Evolutionary conservation across 768 basidiomycete genomes (phyloP).

Genomic region (Mycena vitilis): DNA sequence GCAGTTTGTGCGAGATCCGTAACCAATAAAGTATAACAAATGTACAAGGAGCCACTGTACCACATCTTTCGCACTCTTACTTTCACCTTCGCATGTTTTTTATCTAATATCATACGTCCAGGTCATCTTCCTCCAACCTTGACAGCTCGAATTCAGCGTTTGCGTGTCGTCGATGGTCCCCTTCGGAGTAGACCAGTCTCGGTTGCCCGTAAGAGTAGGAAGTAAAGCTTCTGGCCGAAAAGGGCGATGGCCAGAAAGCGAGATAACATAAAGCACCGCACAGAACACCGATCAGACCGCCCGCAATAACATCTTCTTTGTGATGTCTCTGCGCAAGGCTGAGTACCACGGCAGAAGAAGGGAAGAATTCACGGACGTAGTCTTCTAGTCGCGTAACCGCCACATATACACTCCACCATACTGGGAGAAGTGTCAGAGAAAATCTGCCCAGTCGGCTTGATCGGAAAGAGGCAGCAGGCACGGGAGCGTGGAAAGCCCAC

Average conservation of each 20-base stretch:
- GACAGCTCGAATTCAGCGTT: slow-evolving; percentile 61
- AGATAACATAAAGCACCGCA: slow-evolving; percentile 64
- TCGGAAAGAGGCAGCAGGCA: slow-evolving; percentile 47
- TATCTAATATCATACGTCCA: slow-evolving; percentile 49
- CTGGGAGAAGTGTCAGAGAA: slow-evolving; percentile 60
- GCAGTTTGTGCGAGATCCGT: slow-evolving; percentile 69
- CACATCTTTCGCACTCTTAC: slow-evolving; percentile 32
- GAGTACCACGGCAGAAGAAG: slow-evolving; percentile 11
- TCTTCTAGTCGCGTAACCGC: slow-evolving; percentile 73
- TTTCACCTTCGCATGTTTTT: slow-evolving; percentile 40
- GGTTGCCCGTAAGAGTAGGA: slow-evolving; percentile 49
- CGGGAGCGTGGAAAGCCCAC: slow-evolving; percentile 60
- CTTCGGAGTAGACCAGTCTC: slow-evolving; percentile 53
- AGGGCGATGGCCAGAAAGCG: slow-evolving; percentile 76
- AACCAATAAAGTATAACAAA: slow-evolving; percentile 45
- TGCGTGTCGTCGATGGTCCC: slow-evolving; percentile 39
- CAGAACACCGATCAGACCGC: slow-evolving; percentile 66
- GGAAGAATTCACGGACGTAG: slow-evolving; percentile 59
- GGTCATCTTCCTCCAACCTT: slow-evolving; percentile 54
- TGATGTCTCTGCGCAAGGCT: slow-evolving; percentile 64
- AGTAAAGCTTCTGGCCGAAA: slow-evolving; percentile 53
- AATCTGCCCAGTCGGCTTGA: slow-evolving; percentile 62
- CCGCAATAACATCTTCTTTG: slow-evolving; percentile 76
- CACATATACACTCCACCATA: slow-evolving; percentile 70
- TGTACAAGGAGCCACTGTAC: slow-evolving; percentile 29